Evolutionary conservation across 2,329 filamentous ascomycete genomes (phyloP), one percentile per base, ranked within the genome.

Genomic region (Simplicillium sp.): DNA sequence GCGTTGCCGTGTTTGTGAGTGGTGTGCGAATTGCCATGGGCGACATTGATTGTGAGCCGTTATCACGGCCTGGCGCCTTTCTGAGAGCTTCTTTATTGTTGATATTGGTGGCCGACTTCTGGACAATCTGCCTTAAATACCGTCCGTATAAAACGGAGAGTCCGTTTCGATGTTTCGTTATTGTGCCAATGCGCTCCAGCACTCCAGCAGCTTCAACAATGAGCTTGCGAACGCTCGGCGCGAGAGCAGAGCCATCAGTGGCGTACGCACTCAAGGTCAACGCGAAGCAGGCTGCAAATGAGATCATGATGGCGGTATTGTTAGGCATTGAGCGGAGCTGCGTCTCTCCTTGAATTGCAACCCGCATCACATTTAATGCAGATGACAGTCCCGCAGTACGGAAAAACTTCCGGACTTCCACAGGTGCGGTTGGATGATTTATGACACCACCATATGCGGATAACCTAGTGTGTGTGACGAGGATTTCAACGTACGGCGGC

Each of bases 231-330:
- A 83, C 75, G 47, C 78, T 82, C 0, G 78, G 76, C 0, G 77
- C 77, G 1, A 83, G 56, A 39, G 71, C 72, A 0, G 73, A 78
- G 42, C 68, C 71, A 20, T 71, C 75, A 0, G 71, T 67, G 3
- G 75, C 69, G 37, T 76, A 74, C 0, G 75, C 70, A 48, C 77
- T 80, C 4, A 84, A 66, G 9, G 75, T 73, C n/a, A 84, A 58
- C 0, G 80, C 79, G 46, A 82, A 83, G 50, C 78, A 83, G 4
- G 80, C 80, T 0, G 82, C 82, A 47, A 85, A 86, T 2, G 81
- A 83, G 11, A 87, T 84, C 83, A 87, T 87, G 47, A 86, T 84
- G 41, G 82, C 75, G 0, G 82, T 85, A 49, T 87, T 87, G 57
- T 87, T 87, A 0, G 82, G 82, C 82, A 87, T 87, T 0, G 82